A percentile compares a stretch with the other conserved stretches of the same genome.
Conservation (phyloP, 2,329 filamentous ascomycete genomes). For the Sarocladium kiliense region DNA sequence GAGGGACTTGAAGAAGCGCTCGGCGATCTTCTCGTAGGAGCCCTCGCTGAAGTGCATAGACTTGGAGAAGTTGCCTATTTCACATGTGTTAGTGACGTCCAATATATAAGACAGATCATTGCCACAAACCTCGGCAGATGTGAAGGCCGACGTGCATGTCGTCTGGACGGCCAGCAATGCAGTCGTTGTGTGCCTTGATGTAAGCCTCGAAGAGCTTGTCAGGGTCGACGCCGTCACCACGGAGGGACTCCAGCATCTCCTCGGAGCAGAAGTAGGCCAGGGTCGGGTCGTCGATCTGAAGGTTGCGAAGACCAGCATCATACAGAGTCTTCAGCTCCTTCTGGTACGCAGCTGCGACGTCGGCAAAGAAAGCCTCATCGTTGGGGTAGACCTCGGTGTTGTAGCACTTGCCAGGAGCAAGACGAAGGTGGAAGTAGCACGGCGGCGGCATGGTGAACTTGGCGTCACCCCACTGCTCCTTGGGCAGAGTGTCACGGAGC, state of each 20-base stretch:
- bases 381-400: constrained; percentile 44
- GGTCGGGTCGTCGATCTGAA: constrained; percentile 60
- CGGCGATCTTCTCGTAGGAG: constrained; percentile 57
- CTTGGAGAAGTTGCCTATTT: constrained; percentile 53
- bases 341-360: constrained; percentile 51
- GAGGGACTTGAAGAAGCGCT: constrained; percentile 53
- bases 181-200: constrained; percentile 69
- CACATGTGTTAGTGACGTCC: too few relatives aligned
- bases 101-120: too few relatives aligned
- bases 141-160: constrained; percentile 70
- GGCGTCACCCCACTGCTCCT: constrained; percentile 55
- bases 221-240: constrained; percentile 53
- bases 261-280: constrained; percentile 64
- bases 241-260: constrained; percentile 55
- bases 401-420: constrained; percentile 48
- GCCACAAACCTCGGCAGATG: constrained; percentile 37
- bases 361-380: constrained; percentile 52
- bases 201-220: constrained; percentile 65
- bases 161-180: constrained; percentile 52
- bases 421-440: constrained; percentile 59
- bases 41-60: constrained; percentile 60
- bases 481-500: constrained; percentile 39
- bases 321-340: constrained; percentile 50
- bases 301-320: constrained; percentile 47
- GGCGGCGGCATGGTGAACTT: constrained; percentile 65